A percentile compares a stretch with the other conserved stretches of the same genome.
phyloP scores from a whole-genome alignment of 495 filamentous ascomycete species.

The Hypomontagnella monticulosa region DNA sequence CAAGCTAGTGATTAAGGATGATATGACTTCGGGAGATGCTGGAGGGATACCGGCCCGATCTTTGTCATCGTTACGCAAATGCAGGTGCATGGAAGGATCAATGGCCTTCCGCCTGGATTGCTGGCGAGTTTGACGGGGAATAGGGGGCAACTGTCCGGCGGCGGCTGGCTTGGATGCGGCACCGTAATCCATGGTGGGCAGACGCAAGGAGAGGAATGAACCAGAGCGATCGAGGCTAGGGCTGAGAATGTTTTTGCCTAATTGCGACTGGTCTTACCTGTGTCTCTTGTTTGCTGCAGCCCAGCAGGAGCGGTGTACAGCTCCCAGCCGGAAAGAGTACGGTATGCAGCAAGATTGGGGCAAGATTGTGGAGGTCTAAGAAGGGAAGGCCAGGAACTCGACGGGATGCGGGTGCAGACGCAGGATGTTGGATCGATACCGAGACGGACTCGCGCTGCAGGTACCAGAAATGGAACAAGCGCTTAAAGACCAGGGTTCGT shows the following conservation, averaged over 20 bases:
- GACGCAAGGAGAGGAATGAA: constrained; percentile 32
- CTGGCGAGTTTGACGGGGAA: constrained; percentile 47
- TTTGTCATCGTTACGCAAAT: constrained; percentile 42
- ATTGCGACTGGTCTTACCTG: constrained; percentile 34
- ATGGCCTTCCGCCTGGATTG: constrained; percentile 52
- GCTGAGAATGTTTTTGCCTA: constrained; percentile 40
- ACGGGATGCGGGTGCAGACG: constrained; percentile 31
- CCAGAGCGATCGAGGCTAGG: constrained; percentile 32
- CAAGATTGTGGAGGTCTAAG: constrained; percentile 26
- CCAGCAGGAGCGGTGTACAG: constrained; percentile 34
- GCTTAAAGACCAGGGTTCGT: constrained; percentile 21
- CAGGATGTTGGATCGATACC: constrained; percentile 35
- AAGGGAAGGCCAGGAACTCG: constrained; percentile 25
- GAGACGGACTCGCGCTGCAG: constrained; percentile 39
- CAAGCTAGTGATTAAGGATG: constrained; percentile 89
- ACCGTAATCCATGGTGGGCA: constrained; percentile 32
- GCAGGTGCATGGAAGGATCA: constrained; percentile 48
- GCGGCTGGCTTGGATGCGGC: constrained; percentile 26
- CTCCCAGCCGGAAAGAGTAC: constrained; percentile 20
- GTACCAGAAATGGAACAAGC: constrained; percentile 33
- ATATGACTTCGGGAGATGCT: constrained; percentile 92
- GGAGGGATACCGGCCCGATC: constrained; percentile 62
- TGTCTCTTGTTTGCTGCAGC: constrained; percentile 29
- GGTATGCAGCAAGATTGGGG: no score
- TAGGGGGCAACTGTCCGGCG: constrained; percentile 40